A percentile compares a stretch with the other conserved stretches of the same genome.
Conservation (phyloP, 2,329 filamentous ascomycete genomes). For the Alternaria arborescens region DNA sequence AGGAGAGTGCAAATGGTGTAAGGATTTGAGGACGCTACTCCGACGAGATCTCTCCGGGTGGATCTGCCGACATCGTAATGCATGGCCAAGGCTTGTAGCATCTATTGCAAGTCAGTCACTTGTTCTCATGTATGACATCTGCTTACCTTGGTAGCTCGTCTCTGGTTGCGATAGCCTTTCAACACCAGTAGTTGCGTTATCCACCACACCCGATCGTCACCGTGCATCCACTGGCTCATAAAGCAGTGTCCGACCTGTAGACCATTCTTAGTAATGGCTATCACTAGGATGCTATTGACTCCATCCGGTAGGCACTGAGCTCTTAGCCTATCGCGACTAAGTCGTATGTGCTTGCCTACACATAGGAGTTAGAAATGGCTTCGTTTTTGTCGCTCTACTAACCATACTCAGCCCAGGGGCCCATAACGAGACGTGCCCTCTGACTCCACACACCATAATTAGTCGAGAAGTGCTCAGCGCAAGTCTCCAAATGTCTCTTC, state of each 20-base stretch:
- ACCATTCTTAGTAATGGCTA: not conserved
- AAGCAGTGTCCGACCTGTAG: slow-evolving; percentile 18
- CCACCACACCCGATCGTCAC: slow-evolving; percentile 16
- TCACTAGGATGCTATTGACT: slow-evolving; percentile 16
- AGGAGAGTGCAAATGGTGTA: slow-evolving; percentile 14
- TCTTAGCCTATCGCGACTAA: slow-evolving; percentile 4
- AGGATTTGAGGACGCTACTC: slow-evolving; percentile 8
- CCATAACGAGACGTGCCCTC: not conserved
- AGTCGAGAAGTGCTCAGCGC: slow-evolving; percentile 4
- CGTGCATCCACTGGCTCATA: slow-evolving; percentile 17
- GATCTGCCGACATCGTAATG: slow-evolving; percentile 17
- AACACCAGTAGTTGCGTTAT: slow-evolving; percentile 21
- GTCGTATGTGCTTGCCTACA: slow-evolving; percentile 3
- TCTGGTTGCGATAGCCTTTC: slow-evolving; percentile 16
- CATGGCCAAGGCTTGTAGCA: slow-evolving; percentile 14
- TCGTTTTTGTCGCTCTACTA: not conserved
- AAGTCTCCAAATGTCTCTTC: not conserved
- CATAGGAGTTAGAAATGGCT: not conserved
- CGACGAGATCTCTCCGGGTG: slow-evolving; percentile 6
- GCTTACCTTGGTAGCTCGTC: slow-evolving; percentile 18
- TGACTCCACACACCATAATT: slow-evolving; percentile 6
- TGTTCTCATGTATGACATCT: too few relatives aligned
- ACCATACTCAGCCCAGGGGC: not conserved
- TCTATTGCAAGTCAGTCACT: slow-evolving; percentile 8
- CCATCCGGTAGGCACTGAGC: not conserved